These are phyloP conservation scores for Pilasporangium apinafurcum DNA, from an alignment of 352 stramenopile genomes.

Conservation along the genomic window DNA sequence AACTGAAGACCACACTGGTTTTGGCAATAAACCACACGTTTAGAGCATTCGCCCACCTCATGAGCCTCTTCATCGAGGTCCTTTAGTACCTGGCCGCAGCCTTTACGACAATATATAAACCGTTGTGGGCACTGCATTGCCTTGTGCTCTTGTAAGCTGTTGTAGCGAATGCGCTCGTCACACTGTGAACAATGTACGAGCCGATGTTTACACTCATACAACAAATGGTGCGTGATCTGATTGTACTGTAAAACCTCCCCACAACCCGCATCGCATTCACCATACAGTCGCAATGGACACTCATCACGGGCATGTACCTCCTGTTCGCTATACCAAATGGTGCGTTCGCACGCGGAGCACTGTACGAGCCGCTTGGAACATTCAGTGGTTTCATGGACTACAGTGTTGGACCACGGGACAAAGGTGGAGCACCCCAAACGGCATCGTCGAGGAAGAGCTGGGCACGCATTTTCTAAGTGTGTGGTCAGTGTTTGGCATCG, in stretches of 20 bases:
- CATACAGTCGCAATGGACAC: conserved; percentile 47
- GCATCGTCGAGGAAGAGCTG: conserved; percentile 32
- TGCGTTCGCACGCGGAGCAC: conserved; percentile 35
- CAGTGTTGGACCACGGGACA: conserved; percentile 15
- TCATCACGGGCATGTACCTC: conserved; percentile 30
- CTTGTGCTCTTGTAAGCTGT: conserved; percentile 33
- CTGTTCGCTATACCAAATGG: conserved; percentile 38
- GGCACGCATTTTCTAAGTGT: conserved; percentile 34
- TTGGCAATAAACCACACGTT: conserved; percentile 36
- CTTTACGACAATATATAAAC: conserved; percentile 43
- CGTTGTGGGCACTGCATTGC: conserved; percentile 38
- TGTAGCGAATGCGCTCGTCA: conserved; percentile 22
- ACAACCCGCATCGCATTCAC: conserved; percentile 38
- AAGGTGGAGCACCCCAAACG: conserved; percentile 31
- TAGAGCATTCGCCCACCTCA: conserved; percentile 36
- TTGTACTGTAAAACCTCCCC: conserved; percentile 36
- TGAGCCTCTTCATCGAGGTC: conserved; percentile 34
- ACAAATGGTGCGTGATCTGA: conserved; percentile 48
- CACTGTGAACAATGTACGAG: conserved; percentile 45
- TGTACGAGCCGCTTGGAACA: conserved; percentile 66
- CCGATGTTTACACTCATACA: conserved; percentile 42
- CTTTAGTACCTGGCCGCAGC: conserved; percentile 33
- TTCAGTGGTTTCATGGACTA: conserved; percentile 23
- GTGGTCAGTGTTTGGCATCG: conserved; percentile 12
- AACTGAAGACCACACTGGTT: conserved; percentile 50